Conservation (phyloP, 1,139 yeast genomes). For the Pichia sp. region DNA sequence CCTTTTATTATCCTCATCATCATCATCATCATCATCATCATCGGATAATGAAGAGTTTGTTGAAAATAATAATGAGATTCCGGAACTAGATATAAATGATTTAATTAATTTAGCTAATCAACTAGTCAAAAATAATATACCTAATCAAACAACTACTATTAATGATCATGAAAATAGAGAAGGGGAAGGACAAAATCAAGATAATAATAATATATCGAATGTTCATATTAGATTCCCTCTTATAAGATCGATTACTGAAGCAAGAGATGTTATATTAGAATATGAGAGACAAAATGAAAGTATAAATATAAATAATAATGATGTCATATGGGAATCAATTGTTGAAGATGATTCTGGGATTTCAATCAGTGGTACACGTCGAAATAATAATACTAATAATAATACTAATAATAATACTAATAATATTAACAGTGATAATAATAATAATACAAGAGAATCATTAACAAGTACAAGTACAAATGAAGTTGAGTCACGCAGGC, state of each 20-base stretch:
- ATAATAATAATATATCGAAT: not conserved
- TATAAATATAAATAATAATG: not conserved
- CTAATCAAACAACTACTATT: not conserved
- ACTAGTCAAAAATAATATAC: constrained; percentile 12
- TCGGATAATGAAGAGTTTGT: not conserved
- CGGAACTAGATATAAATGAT: constrained; percentile 24
- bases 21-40: too few relatives aligned
- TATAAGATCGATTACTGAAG: constrained; percentile 10
- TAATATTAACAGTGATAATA: constrained; percentile 1
- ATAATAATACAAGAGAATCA: not conserved
- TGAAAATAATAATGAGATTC: constrained; percentile 11
- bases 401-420: not conserved
- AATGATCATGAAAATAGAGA: not conserved
- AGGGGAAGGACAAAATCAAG: not conserved
- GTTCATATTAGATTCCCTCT: constrained; percentile 9
- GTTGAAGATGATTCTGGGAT: constrained; percentile 7
- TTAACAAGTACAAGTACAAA: not conserved
- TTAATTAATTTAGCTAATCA: constrained; percentile 24
- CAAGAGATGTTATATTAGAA: constrained; percentile 16
- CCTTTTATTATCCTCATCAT: too few relatives aligned
- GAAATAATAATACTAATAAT: not conserved
- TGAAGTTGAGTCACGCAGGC: constrained; percentile 11
- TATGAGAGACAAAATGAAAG: constrained; percentile 12
- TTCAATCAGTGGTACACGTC: constrained; percentile 6
- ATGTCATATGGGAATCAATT: constrained; percentile 6